Percentiles rank a stretch among this genome's conserved stretches.
These are phyloP conservation scores for Kurtzmaniella quercitrusa DNA, from an alignment of 1,139 yeast genomes.

Conservation along the genomic window DNA sequence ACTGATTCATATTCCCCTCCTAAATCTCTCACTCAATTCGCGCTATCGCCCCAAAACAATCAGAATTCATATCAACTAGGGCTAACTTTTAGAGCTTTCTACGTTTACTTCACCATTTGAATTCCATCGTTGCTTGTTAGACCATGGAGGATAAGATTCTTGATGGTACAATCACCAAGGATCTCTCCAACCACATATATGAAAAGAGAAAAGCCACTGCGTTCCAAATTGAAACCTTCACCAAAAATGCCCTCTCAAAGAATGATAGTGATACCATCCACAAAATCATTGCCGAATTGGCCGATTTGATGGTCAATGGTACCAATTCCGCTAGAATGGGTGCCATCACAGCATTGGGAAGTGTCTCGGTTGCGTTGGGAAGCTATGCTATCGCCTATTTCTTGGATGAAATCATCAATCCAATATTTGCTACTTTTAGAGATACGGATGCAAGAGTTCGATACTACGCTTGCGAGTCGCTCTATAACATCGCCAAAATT, in stretches of 20 bases:
- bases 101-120: no score
- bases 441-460: conserved; percentile 96
- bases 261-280: conserved; percentile 68
- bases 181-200: conserved; percentile 83
- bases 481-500: conserved; percentile 94
- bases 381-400: conserved; percentile 54
- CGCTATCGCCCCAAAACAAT: no score
- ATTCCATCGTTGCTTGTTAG: no score
- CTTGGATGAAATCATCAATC: conserved; percentile 82
- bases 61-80: no score
- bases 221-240: conserved; percentile 76
- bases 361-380: conserved; percentile 47
- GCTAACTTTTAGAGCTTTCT: no score
- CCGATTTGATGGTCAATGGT: conserved; percentile 39
- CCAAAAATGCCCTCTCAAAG: conserved; percentile 65
- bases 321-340: conserved; percentile 48
- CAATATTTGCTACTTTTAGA: conserved; percentile 92
- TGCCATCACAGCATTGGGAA: conserved; percentile 47
- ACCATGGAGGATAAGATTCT: conserved; percentile 30
- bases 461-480: conserved; percentile 94
- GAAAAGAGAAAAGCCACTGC: conserved; percentile 96
- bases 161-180: conserved; percentile 77
- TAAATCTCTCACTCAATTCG: no score
- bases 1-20: no score
- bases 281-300: conserved; percentile 38